Percentiles rank a stretch among this genome's conserved stretches.
Conservation (phyloP, 257 asterid species). For the Ilex asprella region DNA sequence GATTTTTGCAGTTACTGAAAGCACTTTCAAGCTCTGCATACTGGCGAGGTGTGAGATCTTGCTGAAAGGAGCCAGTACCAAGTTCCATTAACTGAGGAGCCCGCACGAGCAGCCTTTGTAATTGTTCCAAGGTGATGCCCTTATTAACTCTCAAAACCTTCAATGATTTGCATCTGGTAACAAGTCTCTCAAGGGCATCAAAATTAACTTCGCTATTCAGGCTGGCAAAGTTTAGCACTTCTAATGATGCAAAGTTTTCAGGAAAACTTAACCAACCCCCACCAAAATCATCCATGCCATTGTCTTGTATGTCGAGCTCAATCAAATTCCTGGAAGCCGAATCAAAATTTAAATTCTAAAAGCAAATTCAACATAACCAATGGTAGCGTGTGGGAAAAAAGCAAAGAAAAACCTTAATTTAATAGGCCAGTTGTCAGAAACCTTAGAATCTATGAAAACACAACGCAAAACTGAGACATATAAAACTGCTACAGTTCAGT, state of each 20-base stretch:
- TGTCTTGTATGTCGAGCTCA: conserved; percentile 84
- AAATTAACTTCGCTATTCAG: conserved; percentile 55
- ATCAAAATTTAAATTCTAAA: background rate
- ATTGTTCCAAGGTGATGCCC: conserved; percentile 41
- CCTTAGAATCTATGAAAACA: no score
- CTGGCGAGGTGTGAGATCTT: conserved; percentile 49
- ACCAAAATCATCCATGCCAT: conserved; percentile 43
- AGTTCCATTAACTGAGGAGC: conserved; percentile 60
- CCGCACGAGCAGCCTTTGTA: conserved; percentile 52
- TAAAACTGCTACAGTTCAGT: no score
- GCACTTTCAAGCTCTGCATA: conserved; percentile 42
- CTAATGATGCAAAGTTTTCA: conserved; percentile 58
- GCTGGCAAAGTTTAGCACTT: conserved; percentile 65
- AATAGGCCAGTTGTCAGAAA: no score
- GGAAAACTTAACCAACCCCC: conserved; percentile 83
- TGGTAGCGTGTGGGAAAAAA: no score
- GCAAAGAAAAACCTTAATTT: no score
- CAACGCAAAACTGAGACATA: no score
- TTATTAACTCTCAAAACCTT: conserved; percentile 71
- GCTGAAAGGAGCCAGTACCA: conserved; percentile 69
- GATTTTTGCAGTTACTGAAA: conserved; percentile 42
- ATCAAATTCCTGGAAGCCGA: conserved; percentile 59
- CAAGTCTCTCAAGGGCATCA: conserved; percentile 75
- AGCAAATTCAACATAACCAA: no score
- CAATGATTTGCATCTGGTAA: conserved; percentile 60